A percentile compares a stretch with the other conserved stretches of the same genome.
Conservation (phyloP, 2,329 filamentous ascomycete genomes). For the Colletotrichum plurivorum region DNA sequence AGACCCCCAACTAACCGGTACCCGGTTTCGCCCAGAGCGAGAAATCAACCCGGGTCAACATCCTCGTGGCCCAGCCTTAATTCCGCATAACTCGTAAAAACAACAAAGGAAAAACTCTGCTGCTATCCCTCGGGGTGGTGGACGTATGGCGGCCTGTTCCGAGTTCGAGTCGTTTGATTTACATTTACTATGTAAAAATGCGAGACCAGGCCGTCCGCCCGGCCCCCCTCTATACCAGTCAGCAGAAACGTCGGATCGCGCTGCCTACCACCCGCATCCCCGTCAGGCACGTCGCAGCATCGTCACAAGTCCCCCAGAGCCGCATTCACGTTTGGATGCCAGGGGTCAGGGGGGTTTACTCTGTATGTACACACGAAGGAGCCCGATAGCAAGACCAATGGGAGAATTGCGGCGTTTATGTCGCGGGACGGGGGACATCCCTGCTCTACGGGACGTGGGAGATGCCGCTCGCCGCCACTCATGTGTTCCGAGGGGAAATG, state of each 20-base stretch:
- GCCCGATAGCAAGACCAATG: not conserved
- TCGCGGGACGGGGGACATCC: constrained; percentile 9
- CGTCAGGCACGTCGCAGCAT: constrained; percentile 30
- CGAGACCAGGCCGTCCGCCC: not conserved
- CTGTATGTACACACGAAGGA: not conserved
- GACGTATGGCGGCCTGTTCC: constrained; percentile 13
- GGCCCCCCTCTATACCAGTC: too few species aligned
- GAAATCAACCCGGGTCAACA: not conserved
- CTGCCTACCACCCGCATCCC: not conserved
- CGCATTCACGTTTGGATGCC: constrained; percentile 20
- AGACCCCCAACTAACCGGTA: not conserved
- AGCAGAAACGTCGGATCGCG: constrained; percentile 22
- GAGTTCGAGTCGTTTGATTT: not conserved
- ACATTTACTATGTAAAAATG: too few species aligned
- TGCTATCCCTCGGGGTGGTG: not conserved
- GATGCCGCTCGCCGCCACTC: not conserved
- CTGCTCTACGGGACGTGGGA: constrained; percentile 1
- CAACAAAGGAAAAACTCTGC: not conserved
- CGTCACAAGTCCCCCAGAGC: constrained; percentile 36
- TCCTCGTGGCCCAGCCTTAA: too few species aligned
- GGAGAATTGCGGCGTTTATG: constrained; percentile 25
- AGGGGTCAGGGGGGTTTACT: not conserved
- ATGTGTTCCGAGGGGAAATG: constrained; percentile 3
- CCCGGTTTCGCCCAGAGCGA: constrained; percentile 4
- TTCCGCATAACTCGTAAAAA: not conserved